These are phyloP conservation scores for Ceratobasidium sp. DNA, from an alignment of 1,284 basidiomycete genomes.

Conservation along the genomic window DNA sequence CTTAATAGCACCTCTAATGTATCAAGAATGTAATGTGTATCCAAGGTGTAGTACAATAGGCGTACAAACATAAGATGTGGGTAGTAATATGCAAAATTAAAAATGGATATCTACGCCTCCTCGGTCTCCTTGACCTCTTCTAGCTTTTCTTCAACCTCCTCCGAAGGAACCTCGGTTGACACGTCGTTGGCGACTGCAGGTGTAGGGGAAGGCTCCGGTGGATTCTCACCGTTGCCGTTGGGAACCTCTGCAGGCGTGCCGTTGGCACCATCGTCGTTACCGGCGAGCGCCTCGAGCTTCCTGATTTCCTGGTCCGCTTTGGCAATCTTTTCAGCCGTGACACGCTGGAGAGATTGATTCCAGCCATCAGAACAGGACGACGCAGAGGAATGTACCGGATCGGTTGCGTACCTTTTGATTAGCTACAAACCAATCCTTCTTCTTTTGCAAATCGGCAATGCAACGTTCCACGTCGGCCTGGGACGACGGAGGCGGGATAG, in stretches of 20 bases:
- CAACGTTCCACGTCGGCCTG: conserved; percentile 81
- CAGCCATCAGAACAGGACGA: conserved; percentile 46
- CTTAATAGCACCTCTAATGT: background rate
- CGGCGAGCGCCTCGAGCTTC: conserved; percentile 57
- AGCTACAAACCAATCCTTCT: conserved; percentile 91
- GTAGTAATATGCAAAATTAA: conserved; percentile 23
- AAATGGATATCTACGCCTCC: conserved; percentile 39
- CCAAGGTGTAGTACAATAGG: conserved; percentile 23
- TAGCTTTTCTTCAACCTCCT: conserved; percentile 59
- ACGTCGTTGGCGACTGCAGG: conserved; percentile 51
- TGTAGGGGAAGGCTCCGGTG: conserved; percentile 59
- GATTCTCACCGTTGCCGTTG: conserved; percentile 58
- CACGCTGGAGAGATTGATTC: conserved; percentile 58
- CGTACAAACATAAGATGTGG: conserved; percentile 22
- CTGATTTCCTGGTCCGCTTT: conserved; percentile 83
- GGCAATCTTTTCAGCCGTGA: conserved; percentile 74
- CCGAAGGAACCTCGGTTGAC: conserved; percentile 51
- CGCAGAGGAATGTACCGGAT: conserved; percentile 49
- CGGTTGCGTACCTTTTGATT: conserved; percentile 55
- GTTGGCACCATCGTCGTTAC: conserved; percentile 45
- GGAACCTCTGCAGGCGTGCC: conserved; percentile 49
- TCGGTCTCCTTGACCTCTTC: conserved; percentile 56
- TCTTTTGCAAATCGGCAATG: conserved; percentile 89
- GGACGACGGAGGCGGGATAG: conserved; percentile 88
- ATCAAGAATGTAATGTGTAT: conserved; percentile 27